Conservation (phyloP, 768 basidiomycete genomes). For the Tricholoma furcatifolium region DNA sequence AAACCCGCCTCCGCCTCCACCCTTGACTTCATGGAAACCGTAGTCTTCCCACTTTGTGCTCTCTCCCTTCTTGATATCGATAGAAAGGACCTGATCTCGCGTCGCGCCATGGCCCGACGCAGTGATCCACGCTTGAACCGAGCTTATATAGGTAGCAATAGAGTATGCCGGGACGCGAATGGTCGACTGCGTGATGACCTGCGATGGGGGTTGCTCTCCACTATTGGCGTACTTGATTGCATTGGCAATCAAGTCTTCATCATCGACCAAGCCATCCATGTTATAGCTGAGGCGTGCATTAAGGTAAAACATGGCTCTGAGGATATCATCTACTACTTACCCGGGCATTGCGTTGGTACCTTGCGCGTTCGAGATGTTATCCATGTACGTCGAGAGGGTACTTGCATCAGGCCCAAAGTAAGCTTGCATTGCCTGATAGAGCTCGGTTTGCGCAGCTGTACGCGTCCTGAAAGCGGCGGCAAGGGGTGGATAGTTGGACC, state of each 20-base stretch:
- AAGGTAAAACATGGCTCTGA: background rate
- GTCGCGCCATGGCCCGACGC: background rate
- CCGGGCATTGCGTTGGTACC: background rate
- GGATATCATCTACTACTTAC: background rate
- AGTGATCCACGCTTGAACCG: slow-evolving; percentile 4
- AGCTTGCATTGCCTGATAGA: background rate
- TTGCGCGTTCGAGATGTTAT: background rate
- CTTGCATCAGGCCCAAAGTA: background rate
- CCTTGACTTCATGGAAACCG: slow-evolving; percentile 3
- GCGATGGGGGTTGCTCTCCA: background rate
- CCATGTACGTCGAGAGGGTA: background rate
- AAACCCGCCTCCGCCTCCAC: slow-evolving; percentile 6
- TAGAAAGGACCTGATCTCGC: slow-evolving; percentile 6
- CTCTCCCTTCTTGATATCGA: slow-evolving; percentile 5
- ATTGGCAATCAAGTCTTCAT: background rate
- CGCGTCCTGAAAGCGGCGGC: background rate
- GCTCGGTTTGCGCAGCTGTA: background rate
- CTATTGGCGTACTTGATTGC: background rate
- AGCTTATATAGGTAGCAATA: slow-evolving; percentile 4
- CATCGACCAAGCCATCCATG: background rate
- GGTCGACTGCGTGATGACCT: background rate
- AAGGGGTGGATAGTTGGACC: background rate
- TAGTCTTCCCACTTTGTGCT: slow-evolving; percentile 10
- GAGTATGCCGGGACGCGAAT: slow-evolving; percentile 1
- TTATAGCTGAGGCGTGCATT: background rate